These are phyloP conservation scores for Kondoa malvinella DNA, from an alignment of 768 basidiomycete species.

Conservation along the genomic window DNA sequence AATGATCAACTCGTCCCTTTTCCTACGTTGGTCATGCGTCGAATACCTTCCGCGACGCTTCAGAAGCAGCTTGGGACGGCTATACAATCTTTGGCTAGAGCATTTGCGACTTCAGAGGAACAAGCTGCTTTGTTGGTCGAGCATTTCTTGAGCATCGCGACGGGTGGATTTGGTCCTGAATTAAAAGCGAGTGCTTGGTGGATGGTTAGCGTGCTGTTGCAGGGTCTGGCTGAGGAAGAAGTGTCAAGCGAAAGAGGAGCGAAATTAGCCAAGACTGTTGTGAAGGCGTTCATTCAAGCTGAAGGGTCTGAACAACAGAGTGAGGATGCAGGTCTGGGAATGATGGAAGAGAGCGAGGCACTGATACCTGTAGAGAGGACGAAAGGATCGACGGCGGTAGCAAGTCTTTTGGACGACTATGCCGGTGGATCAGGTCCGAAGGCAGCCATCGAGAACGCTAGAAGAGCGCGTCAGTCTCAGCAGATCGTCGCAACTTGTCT, in stretches of 20 bases:
- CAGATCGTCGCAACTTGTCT: constrained; percentile 52
- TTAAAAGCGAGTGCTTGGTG: constrained; percentile 56
- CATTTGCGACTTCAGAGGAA: constrained; percentile 39
- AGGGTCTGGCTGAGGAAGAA: constrained; percentile 42
- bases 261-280: constrained; percentile 11
- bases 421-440: constrained; percentile 23
- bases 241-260: background rate
- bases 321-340: constrained; percentile 29
- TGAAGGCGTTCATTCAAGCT: constrained; percentile 43
- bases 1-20: background rate
- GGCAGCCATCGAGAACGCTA: background rate
- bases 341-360: background rate
- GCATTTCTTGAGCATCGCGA: constrained; percentile 54
- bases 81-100: constrained; percentile 52
- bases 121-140: constrained; percentile 56
- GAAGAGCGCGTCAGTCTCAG: constrained; percentile 33
- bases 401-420: constrained; percentile 27
- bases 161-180: constrained; percentile 40
- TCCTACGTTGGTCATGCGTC: constrained; percentile 45
- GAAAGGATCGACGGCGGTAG: constrained; percentile 24
- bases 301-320: constrained; percentile 44
- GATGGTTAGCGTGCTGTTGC: constrained; percentile 60
- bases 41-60: constrained; percentile 40
- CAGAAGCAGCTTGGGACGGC: constrained; percentile 45
- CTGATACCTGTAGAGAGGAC: constrained; percentile 16